A percentile compares a stretch with the other conserved stretches of the same genome.
Conservation (phyloP, 129 eudicot species). For the Artemisia argyi region DNA sequence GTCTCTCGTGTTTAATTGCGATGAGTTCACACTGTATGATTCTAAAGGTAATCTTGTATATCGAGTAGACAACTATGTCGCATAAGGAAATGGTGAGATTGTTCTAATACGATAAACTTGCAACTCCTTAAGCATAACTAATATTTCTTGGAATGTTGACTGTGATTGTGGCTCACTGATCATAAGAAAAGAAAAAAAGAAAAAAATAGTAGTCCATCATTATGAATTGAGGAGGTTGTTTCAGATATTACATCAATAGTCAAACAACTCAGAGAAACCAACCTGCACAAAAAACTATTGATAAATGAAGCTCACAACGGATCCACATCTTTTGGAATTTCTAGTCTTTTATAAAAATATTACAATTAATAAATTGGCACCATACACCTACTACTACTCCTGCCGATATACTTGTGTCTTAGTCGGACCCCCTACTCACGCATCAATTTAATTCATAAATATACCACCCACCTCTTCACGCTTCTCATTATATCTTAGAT, state of each 20-base stretch:
- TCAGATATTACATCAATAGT: too few species aligned
- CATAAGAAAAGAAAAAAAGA: neutral
- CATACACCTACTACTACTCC: constrained; percentile 11
- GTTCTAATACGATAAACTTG: constrained; percentile 19
- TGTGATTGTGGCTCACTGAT: constrained; percentile 69
- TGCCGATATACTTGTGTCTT: neutral
- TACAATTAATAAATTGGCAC: neutral
- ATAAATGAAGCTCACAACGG: constrained; percentile 60
- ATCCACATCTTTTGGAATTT: constrained; percentile 66
- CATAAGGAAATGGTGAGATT: too few species aligned
- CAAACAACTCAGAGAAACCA: constrained; percentile 1
- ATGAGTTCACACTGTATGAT: too few species aligned
- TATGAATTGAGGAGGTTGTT: too few species aligned
- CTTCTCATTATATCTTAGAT: constrained; percentile 12
- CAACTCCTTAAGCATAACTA: constrained; percentile 63
- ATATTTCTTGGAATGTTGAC: constrained; percentile 69
- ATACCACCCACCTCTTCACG: constrained; percentile 14
- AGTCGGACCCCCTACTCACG: constrained; percentile 21
- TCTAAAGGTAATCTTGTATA: too few species aligned
- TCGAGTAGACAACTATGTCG: too few species aligned
- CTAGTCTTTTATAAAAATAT: constrained; percentile 43
- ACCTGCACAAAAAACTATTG: constrained; percentile 75
- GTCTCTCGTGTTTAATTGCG: too few species aligned
- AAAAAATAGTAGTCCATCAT: too few species aligned
- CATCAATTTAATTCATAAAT: constrained; percentile 23